Evolutionary conservation across 768 basidiomycete species (phyloP).

Genomic region (Pulveroboletus sp.): DNA sequence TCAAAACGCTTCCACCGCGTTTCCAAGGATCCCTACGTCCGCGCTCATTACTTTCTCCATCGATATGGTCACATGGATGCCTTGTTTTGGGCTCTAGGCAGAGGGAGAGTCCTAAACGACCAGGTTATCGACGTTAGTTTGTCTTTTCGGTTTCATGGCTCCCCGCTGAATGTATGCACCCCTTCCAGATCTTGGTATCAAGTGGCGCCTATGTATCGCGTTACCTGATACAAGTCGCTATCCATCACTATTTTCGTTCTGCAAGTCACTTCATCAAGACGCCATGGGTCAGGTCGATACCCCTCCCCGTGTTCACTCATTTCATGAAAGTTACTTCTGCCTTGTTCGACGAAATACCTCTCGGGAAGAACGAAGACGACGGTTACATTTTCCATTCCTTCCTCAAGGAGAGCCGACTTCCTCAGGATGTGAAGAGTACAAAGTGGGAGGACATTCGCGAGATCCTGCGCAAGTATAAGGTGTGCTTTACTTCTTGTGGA

Average conservation of each 20-base stretch:
- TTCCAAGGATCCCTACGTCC: slow-evolving; percentile 69
- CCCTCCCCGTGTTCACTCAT: slow-evolving; percentile 57
- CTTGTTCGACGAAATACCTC: slow-evolving; percentile 62
- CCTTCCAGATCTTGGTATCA: slow-evolving; percentile 58
- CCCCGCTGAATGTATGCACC: slow-evolving; percentile 27
- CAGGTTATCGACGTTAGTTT: slow-evolving; percentile 64
- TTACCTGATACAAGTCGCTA: slow-evolving; percentile 72
- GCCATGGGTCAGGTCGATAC: slow-evolving; percentile 64
- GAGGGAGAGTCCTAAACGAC: slow-evolving; percentile 61
- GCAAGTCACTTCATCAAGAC: slow-evolving; percentile 72
- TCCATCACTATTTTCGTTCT: slow-evolving; percentile 75
- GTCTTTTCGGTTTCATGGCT: slow-evolving; percentile 17
- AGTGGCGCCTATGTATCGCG: slow-evolving; percentile 78
- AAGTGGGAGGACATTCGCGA: slow-evolving; percentile 63
- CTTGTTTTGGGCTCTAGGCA: slow-evolving; percentile 69
- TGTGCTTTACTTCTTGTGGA: slow-evolving; percentile 24
- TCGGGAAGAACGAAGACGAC: slow-evolving; percentile 72
- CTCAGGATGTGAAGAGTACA: slow-evolving; percentile 53
- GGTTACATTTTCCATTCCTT: slow-evolving; percentile 61
- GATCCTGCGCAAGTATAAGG: slow-evolving; percentile 68
- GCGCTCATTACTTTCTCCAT: slow-evolving; percentile 72
- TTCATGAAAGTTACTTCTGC: slow-evolving; percentile 57
- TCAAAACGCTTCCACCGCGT: slow-evolving; percentile 59
- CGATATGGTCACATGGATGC: slow-evolving; percentile 70
- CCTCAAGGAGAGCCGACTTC: slow-evolving; percentile 65